Evolutionary conservation across 805 yeast species (phyloP), one percentile per base, ranked within the genome.

Genomic region (Torulaspora maleeae): DNA sequence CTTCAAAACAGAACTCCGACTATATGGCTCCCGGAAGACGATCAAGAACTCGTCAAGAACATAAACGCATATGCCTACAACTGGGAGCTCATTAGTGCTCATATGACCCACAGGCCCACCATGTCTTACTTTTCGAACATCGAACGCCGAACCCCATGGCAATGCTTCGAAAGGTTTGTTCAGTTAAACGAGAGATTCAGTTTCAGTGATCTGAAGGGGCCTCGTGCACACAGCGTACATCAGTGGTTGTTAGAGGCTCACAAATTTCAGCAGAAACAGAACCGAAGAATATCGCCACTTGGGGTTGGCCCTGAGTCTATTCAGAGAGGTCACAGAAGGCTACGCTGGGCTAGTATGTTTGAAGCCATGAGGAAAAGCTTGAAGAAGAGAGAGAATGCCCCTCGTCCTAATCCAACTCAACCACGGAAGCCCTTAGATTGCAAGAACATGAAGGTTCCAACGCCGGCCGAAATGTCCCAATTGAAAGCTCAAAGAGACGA

Each of bases 61-160:
- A 95, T 87, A 28, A 86, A 88, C 20, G 89, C 89, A 51, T 90
- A 81, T 61, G 80, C 86, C 7, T 89, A 87, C 70, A 93, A 93
- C 61, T 93, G 99, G 99, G 89, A 83, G 49, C 76, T 90, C 41
- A 87, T 93, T 17, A 80, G 96, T 2, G 85, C 90, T 5, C 86
- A 85, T 59, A 70, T 93, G 62, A 76, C 84, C 36, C 75, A 82
- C 2, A 72, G 76, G 41, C 77, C 88, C 2, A 77, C 87, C 0
- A 74, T 79, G 52, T 78, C 83, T 11, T 89, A 87, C 63, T 77
- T 81, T 30, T 85, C 98, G 0, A 89, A 87, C 58, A 87, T 89
- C 46, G 98, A 93, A 64, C 78, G 97, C 58, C 77, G 99, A 58
- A 93, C 98, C 0, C 95, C 99, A 0, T 93, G 99, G 99, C 98